Conservation (phyloP, 257 asterid species). For the Nicotiana sylvestris region DNA sequence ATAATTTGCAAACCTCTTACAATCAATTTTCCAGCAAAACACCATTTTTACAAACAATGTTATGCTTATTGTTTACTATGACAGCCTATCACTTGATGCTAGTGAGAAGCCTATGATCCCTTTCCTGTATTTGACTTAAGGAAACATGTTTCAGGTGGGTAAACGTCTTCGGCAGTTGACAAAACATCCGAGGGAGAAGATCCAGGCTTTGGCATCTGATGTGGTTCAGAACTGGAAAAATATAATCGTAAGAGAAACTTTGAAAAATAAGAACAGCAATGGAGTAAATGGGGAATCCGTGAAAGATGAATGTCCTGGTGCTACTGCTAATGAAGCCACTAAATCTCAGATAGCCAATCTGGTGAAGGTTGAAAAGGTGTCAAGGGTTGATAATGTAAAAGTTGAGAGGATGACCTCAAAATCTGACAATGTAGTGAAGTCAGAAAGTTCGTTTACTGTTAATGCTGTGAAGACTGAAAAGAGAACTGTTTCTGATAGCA, state of each 20-base stretch:
- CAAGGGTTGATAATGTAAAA: constrained; percentile 20
- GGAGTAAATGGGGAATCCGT: constrained; percentile 30
- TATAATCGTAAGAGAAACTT: constrained; percentile 66
- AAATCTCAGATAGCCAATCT: constrained; percentile 41
- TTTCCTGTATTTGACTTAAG: not conserved
- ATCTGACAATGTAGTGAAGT: constrained; percentile 26
- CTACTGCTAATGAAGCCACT: constrained; percentile 32
- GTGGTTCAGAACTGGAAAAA: constrained; percentile 81
- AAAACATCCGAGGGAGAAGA: constrained; percentile 72
- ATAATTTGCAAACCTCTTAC: no score
- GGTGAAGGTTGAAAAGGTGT: constrained; percentile 16
- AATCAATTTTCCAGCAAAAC: not conserved
- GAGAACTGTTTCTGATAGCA: not conserved
- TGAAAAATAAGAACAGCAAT: constrained; percentile 36
- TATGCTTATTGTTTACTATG: not conserved
- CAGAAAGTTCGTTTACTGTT: constrained; percentile 29
- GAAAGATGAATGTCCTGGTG: constrained; percentile 26
- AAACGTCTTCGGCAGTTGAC: constrained; percentile 82
- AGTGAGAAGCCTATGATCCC: not conserved
- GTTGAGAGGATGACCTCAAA: constrained; percentile 29
- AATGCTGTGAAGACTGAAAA: constrained; percentile 11
- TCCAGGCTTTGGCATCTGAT: constrained; percentile 73
- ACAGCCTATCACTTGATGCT: not conserved
- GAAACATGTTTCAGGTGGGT: constrained; percentile 57
- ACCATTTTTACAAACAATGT: not conserved